phyloP scores from a whole-genome alignment of 768 basidiomycete species.

The Amanita pseudoporphyria region DNA sequence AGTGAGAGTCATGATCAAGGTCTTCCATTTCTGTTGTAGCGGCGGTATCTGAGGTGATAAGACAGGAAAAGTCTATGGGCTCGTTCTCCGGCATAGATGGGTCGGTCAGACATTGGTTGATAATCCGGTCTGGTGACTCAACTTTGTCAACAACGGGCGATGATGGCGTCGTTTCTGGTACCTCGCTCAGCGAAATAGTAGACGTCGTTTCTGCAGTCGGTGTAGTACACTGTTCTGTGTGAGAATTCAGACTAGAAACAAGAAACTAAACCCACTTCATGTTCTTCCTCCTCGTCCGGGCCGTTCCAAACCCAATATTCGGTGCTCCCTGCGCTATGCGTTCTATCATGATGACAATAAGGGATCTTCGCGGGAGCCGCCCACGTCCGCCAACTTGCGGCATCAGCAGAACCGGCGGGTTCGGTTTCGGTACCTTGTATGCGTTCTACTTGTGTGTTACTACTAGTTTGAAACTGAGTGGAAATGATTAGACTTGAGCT shows the following conservation, averaged over 20 bases:
- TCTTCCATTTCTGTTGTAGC: not conserved
- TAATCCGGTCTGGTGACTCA: not conserved
- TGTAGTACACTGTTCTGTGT: not conserved
- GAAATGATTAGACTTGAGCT: no score
- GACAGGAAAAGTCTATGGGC: no score
- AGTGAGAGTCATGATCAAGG: not conserved
- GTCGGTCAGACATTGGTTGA: not conserved
- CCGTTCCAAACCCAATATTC: constrained; percentile 7
- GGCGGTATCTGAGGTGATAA: not conserved
- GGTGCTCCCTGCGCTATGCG: not conserved
- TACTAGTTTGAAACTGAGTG: no score
- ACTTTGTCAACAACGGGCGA: not conserved
- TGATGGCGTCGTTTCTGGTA: not conserved
- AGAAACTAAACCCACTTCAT: not conserved
- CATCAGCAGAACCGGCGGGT: no score
- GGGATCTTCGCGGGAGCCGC: not conserved
- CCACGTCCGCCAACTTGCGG: not conserved
- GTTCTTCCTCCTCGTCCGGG: not conserved
- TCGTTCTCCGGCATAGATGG: no score
- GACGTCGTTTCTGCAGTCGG: not conserved
- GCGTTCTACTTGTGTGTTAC: no score
- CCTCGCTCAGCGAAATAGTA: not conserved
- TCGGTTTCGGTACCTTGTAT: no score
- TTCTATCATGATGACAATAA: constrained; percentile 4
- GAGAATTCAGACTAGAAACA: no score